These are phyloP conservation scores for Aureobasidium uvarum DNA, from an alignment of 2,329 filamentous ascomycete genomes.

Conservation along the genomic window DNA sequence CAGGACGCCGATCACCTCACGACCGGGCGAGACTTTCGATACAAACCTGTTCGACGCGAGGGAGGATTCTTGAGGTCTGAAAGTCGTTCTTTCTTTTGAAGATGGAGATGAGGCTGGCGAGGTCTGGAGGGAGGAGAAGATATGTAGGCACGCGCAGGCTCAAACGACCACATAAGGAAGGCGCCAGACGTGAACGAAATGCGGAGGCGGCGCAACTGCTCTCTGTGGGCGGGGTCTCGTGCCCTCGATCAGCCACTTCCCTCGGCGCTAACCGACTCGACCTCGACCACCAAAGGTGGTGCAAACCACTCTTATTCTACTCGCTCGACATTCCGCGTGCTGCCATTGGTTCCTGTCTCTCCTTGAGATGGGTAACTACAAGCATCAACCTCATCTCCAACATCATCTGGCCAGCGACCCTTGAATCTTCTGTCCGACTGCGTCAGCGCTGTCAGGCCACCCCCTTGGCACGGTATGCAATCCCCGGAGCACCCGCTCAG, in stretches of 20 bases:
- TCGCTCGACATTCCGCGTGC: not conserved
- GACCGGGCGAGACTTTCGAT: conserved; percentile 2
- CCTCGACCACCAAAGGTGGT: conserved; percentile 9
- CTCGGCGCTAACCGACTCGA: conserved; percentile 21
- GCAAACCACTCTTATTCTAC: conserved; percentile 11
- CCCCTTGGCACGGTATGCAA: conserved; percentile 12
- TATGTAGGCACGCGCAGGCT: conserved; percentile 13
- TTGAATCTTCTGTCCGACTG: not conserved
- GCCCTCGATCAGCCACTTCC: conserved; percentile 20
- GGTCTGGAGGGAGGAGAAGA: not conserved
- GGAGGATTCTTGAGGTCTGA: not conserved
- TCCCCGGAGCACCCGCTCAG: not conserved
- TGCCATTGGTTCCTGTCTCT: not conserved
- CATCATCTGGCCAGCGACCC: not conserved
- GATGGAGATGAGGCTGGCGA: not conserved
- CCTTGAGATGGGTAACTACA: not conserved
- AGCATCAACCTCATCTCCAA: conserved; percentile 6
- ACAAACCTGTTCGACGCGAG: not conserved
- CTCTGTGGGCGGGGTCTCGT: conserved; percentile 23
- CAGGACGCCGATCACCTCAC: conserved; percentile 24
- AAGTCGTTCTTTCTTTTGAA: not conserved
- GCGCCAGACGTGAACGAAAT: conserved; percentile 24
- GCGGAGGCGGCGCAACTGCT: conserved; percentile 21
- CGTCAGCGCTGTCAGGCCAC: conserved; percentile 24
- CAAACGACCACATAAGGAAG: conserved; percentile 6